Evolutionary conservation across 2,329 filamentous ascomycete genomes (phyloP), one percentile per base, ranked within the genome.

Genomic region (Tothia fuscella): DNA sequence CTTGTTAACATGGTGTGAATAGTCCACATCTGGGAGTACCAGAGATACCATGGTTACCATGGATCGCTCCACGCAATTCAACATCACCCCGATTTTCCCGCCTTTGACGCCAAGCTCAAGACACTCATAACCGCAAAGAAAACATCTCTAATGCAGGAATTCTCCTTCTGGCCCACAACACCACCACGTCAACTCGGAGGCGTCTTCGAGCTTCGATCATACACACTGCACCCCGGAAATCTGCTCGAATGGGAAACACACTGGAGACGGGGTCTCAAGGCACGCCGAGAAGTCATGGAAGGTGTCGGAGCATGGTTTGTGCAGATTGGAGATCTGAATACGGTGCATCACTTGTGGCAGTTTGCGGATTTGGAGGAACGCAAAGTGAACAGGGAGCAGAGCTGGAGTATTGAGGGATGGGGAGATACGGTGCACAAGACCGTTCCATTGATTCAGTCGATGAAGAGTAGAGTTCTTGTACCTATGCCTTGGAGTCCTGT

Each of bases 21-120:
- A 96, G 91, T 98, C 38, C 91, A 98, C 61, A 98, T 98, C 56
- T 98, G 91, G 91, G 91, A 98, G 63, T 98, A 98, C 63, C 88
- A 96, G 64, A 82, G 88, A 54, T 98, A 96, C 65, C 74, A 88
- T 53, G 91, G 91, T 47, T 96, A 96, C 63, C 91, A 98, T 63
- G 78, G 82, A 46, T 96, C 91, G 16, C 72, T 94, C 35, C 76
- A 95, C 67, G 76, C 74, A 52, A 94, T 96, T 50, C 78, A 84
- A 46, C 67, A 72, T 52, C 85, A 93, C 54, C 82, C 85, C 48
- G 86, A 87, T 14, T 96, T 86, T 60, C 66, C 78, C 50, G 80
- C 75, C 7, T 95, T 95, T 57, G 85, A 94, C 58, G 68, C 67
- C 48, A 83, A 89, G 64, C 79, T 98, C 40, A 88, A 87, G 63